phyloP scores from a whole-genome alignment of 2,329 filamentous ascomycete species.

The Periconia digitata region DNA sequence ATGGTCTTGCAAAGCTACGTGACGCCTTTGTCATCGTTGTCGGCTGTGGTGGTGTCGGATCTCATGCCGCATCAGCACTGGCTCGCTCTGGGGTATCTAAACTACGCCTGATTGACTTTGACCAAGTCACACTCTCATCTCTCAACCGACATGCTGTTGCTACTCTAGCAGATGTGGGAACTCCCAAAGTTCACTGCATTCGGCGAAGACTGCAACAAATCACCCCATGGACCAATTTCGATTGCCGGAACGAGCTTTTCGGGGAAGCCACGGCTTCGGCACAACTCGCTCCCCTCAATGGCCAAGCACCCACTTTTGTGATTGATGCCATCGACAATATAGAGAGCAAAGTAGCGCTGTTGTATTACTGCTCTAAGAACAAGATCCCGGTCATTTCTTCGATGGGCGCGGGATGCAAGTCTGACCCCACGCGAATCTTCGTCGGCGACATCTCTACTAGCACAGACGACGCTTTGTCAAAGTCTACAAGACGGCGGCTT shows the following conservation, averaged over 20 bases:
- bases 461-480: slow-evolving; percentile 85
- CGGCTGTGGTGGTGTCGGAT: slow-evolving; percentile 92
- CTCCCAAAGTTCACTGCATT: slow-evolving; percentile 86
- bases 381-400: slow-evolving; percentile 82
- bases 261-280: slow-evolving; percentile 64
- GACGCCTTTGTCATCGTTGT: slow-evolving; percentile 84
- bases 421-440: slow-evolving; percentile 77
- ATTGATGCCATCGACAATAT: slow-evolving; percentile 99
- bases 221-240: slow-evolving; percentile 88
- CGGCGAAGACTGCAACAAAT: slow-evolving; percentile 79
- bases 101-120: slow-evolving; percentile 90
- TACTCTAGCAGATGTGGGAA: slow-evolving; percentile 89
- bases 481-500: slow-evolving; percentile 77
- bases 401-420: slow-evolving; percentile 97
- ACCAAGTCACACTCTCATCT: slow-evolving; percentile 93
- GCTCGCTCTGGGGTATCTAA: slow-evolving; percentile 87
- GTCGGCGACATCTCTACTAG: slow-evolving; percentile 89
- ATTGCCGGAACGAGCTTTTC: slow-evolving; percentile 83
- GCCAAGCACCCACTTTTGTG: slow-evolving; percentile 77
- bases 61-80: slow-evolving; percentile 83
- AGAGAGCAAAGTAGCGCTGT: slow-evolving; percentile 87
- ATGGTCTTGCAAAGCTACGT: slow-evolving; percentile 77
- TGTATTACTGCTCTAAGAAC: slow-evolving; percentile 83
- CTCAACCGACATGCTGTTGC: slow-evolving; percentile 95
- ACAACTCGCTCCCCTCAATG: slow-evolving; percentile 69